Evolutionary conservation across 495 filamentous ascomycete genomes (phyloP).

Genomic region (Xylaria acuta): DNA sequence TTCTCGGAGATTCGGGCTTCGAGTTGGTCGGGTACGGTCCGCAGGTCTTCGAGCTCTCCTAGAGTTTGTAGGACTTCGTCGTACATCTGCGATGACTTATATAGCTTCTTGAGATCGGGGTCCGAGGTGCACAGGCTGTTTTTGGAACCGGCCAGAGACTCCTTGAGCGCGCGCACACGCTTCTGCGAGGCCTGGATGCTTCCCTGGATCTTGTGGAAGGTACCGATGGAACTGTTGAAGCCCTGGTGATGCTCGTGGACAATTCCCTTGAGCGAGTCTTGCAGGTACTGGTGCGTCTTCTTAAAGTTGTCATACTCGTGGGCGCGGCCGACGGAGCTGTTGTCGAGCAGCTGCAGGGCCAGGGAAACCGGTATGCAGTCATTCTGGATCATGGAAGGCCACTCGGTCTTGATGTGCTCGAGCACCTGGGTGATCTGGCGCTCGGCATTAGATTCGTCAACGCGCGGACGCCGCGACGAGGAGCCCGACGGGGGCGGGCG

Average conservation of each 20-base stretch:
- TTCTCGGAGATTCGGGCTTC: conserved; percentile 96
- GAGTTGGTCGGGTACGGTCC: conserved; percentile 88
- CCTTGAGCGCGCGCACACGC: conserved; percentile 80
- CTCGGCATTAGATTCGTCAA: conserved; percentile 51
- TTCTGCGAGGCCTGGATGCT: conserved; percentile 89
- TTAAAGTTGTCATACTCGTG: conserved; percentile 84
- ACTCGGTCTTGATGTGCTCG: conserved; percentile 79
- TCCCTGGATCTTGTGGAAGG: conserved; percentile 96
- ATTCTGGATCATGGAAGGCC: conserved; percentile 86
- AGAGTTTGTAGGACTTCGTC: conserved; percentile 88
- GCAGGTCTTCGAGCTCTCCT: conserved; percentile 83
- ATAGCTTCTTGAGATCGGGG: conserved; percentile 87
- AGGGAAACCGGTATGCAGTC: conserved; percentile 92
- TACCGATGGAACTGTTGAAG: conserved; percentile 98
- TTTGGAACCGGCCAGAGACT: conserved; percentile 83
- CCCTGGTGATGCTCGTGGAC: conserved; percentile 99
- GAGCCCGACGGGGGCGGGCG: conserved; percentile 28
- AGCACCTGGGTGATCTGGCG: conserved; percentile 56
- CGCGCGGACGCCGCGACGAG: conserved; percentile 33
- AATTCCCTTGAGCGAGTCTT: conserved; percentile 89
- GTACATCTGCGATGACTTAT: conserved; percentile 85
- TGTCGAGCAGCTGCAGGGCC: conserved; percentile 90
- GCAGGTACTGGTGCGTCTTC: conserved; percentile 79
- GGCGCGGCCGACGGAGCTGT: conserved; percentile 89
- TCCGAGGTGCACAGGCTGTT: conserved; percentile 81